Base-by-base conservation (phyloP, 805 yeast species). In the Kazachstania psychrophila region DNA sequence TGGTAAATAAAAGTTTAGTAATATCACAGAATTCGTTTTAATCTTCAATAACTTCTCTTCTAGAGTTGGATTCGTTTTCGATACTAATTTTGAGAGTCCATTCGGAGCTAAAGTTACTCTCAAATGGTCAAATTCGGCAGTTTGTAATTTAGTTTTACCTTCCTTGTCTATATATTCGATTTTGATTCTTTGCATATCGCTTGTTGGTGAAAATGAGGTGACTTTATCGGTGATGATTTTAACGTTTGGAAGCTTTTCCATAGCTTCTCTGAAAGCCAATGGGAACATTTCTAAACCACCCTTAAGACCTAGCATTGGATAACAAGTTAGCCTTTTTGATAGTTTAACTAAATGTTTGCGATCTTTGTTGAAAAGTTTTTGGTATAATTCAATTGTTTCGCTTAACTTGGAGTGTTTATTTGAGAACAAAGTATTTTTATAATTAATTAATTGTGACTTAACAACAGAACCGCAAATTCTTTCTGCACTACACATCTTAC, bases 1-100 rank as follows among this genome's bases (percentile, higher is more conserved):
- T 14, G 77, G 74, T 31, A 77, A 56, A 58, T 70, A 82, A 23
- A 82, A 65, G 49, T 92, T 88, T 16, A 78, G 82, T 37, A 89
- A 68, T 16, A 77, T 70, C 13, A 92, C 69, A n/a, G 65, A 63
- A 18, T 65, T 61, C 5, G 56, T 47, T n/a, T 58, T 56, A 8
- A 58, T 49, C 28, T 43, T 49, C 15, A 48, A 40, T 18, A 65
- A 37, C 12, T 47, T 38, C 2, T 51, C 29, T 4, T 50, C 45
- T 11, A 58, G 32, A 1, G 45, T 24, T 23, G 47, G 32, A 26
- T 38, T 23, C 10, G 39, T 33, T 3, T 46, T 39, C 6, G 36
- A 31, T 11, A 71, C 22, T n/a, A 69, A 28, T 5, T 55, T 37
- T 11, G 69, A 47, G 19, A 77, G 51, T 1, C 49, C 47, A 11